Evolutionary conservation across 2,329 filamentous ascomycete genomes (phyloP).

Genomic region (Fusarium palustre): DNA sequence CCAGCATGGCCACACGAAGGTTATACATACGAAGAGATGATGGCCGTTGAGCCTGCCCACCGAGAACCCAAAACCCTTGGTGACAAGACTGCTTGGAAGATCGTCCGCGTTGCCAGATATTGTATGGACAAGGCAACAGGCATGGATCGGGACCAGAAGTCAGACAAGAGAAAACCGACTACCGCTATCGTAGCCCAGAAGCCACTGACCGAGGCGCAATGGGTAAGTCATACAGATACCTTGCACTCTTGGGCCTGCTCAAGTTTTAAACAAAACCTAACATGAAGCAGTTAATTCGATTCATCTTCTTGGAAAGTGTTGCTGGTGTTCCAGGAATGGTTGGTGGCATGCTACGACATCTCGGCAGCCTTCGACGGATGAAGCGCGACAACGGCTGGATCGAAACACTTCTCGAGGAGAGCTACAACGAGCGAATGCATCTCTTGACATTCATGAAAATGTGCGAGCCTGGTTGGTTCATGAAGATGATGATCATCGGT

Average conservation of each 20-base stretch:
- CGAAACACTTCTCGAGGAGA: constrained; percentile 89
- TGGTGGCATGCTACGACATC: constrained; percentile 90
- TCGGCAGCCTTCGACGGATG: constrained; percentile 84
- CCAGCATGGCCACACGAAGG: constrained; percentile 78
- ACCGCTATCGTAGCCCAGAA: constrained; percentile 64
- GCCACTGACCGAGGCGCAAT: constrained; percentile 85
- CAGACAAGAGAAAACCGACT: constrained; percentile 67
- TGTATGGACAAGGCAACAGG: constrained; percentile 86
- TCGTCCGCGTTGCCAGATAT: constrained; percentile 81
- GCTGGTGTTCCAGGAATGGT: constrained; percentile 98
- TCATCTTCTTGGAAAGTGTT: constrained; percentile 94
- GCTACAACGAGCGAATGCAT: constrained; percentile 95
- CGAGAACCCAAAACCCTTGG: constrained; percentile 77
- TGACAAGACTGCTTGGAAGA: constrained; percentile 81
- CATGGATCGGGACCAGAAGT: constrained; percentile 76
- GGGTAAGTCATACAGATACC: constrained; percentile 60
- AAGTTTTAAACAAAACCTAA: constrained; percentile 24
- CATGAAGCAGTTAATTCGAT: constrained; percentile 71
- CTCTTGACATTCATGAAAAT: constrained; percentile 93
- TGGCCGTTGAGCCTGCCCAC: constrained; percentile 78
- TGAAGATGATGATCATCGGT: constrained; percentile 90
- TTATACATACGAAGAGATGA: constrained; percentile 85
- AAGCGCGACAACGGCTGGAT: constrained; percentile 98
- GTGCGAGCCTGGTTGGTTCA: constrained; percentile 79
- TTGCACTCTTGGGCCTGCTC: neutral